Evolutionary conservation across 495 filamentous ascomycete species (phyloP), one percentile per base, ranked within the genome.

Genomic region (Penicillium crystallinum): DNA sequence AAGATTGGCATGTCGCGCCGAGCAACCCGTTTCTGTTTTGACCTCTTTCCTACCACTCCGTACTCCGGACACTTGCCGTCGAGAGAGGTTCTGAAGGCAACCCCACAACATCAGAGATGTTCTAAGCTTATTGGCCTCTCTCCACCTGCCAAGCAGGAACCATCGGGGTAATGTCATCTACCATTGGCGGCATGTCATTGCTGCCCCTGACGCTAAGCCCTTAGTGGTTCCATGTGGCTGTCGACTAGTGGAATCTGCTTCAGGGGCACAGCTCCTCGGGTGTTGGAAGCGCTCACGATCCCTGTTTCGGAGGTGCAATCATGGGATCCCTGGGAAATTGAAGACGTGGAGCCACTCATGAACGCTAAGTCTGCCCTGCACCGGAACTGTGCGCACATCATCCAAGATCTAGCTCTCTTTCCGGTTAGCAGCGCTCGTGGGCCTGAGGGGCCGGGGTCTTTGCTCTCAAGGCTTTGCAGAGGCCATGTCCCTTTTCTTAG

Each of bases 71-170:
- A 27, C 23, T 7, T 27, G 18, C 46, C 38, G 48, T 50, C 42
- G 37, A 50, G 34, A 35, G 29, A 34, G n/a, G 48, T 50, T 34
- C 48, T 27, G 8, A 14, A 33, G 14, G 25, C 4, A 34, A 34
- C 47, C 34, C 48, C 48, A 42, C 38, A 25, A 18, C 7, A 6
- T 18, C 48, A 33, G 14, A 57, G 34, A 38, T 39, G 19, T 37
- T 5, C 34, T 47, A 49, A 52, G 56, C 40, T 61, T 57, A 57
- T 61, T 61, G 50, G 58, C 38, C 29, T 51, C 8, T 19, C 21
- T 45, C 46, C 40, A 45, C 55, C 23, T 36, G 61, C 61, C 55
- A 64, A 64, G 61, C 55, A 64, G 31, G 61, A 64, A 64, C 61
- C 55, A 49, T 52, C 55, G 61, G 58, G 61, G 54, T 52, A 52